These are phyloP conservation scores for Neoscytalidium dimidiatum DNA, from an alignment of 2,329 filamentous ascomycete species.

Conservation along the genomic window DNA sequence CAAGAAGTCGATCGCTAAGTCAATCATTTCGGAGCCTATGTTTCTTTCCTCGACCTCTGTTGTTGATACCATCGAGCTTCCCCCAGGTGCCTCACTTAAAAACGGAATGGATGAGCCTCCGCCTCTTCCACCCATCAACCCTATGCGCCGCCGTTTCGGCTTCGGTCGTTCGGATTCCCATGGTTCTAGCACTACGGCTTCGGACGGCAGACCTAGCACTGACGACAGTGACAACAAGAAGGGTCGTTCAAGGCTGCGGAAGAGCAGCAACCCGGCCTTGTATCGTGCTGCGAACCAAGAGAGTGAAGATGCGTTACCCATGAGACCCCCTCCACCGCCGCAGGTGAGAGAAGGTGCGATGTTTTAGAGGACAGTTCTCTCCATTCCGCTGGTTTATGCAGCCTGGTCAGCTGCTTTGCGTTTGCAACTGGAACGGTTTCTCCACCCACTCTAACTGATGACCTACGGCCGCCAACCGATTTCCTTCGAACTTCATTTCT, in stretches of 20 bases:
- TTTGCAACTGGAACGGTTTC: background rate
- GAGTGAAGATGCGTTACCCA: background rate
- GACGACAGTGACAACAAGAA: constrained; percentile 11
- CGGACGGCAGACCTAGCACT: constrained; percentile 15
- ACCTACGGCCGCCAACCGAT: background rate
- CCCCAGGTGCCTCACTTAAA: constrained; percentile 55
- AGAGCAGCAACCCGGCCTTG: constrained; percentile 14
- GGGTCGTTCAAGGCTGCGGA: background rate
- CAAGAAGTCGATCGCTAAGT: constrained; percentile 62
- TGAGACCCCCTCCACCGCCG: constrained; percentile 10
- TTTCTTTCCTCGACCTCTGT: constrained; percentile 58
- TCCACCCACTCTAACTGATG: background rate
- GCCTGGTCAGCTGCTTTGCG: background rate
- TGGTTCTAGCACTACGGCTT: constrained; percentile 19
- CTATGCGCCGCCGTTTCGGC: constrained; percentile 55
- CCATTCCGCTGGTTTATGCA: background rate
- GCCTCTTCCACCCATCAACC: constrained; percentile 62
- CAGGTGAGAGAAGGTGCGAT: constrained; percentile 18
- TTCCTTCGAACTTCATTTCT: background rate
- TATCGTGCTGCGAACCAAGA: background rate
- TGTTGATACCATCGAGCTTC: constrained; percentile 60
- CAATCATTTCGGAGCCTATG: constrained; percentile 62
- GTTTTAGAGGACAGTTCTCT: constrained; percentile 11
- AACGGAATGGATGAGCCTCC: constrained; percentile 54
- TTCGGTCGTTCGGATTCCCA: constrained; percentile 42